Evolutionary conservation across 768 basidiomycete species (phyloP).

Genomic region (Nidula microcarpa): DNA sequence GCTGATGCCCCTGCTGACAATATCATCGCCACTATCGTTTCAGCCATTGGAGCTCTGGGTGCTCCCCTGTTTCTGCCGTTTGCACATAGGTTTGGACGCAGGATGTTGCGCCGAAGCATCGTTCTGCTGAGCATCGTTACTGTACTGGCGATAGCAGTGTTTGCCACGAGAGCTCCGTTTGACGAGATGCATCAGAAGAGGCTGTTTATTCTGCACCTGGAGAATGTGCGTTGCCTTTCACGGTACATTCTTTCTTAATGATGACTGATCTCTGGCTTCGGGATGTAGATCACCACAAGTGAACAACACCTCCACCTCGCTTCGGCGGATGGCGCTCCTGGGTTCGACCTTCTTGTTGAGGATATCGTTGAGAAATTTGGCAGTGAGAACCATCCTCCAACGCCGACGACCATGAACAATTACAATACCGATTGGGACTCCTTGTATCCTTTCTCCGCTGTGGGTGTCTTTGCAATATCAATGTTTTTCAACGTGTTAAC

Average conservation of each 20-base stretch:
- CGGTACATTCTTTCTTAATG: conserved; percentile 16
- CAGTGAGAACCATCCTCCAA: conserved; percentile 30
- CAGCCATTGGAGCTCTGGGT: conserved; percentile 50
- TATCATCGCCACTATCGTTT: conserved; percentile 79
- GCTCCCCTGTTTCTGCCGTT: conserved; percentile 68
- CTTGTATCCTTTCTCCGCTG: conserved; percentile 77
- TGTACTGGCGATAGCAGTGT: conserved; percentile 53
- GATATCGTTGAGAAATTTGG: conserved; percentile 63
- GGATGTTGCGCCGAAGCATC: conserved; percentile 32
- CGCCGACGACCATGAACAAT: conserved; percentile 61
- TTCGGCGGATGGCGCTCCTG: conserved; percentile 78
- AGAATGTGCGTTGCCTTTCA: conserved; percentile 54
- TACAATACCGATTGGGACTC: conserved; percentile 88
- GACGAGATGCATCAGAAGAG: conserved; percentile 87
- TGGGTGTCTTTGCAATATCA: conserved; percentile 24
- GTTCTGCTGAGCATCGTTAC: conserved; percentile 43
- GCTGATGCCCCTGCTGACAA: conserved; percentile 83
- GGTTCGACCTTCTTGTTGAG: conserved; percentile 58
- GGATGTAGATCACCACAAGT: conserved; percentile 58
- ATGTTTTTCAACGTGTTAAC: neutral
- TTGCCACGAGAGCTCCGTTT: conserved; percentile 61
- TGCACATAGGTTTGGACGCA: conserved; percentile 62
- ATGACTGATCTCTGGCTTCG: neutral
- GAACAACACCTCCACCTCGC: conserved; percentile 80
- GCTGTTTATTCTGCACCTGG: conserved; percentile 77